phyloP scores from a whole-genome alignment of 148 eudicot species.

The Vaccinium myrtillus region DNA sequence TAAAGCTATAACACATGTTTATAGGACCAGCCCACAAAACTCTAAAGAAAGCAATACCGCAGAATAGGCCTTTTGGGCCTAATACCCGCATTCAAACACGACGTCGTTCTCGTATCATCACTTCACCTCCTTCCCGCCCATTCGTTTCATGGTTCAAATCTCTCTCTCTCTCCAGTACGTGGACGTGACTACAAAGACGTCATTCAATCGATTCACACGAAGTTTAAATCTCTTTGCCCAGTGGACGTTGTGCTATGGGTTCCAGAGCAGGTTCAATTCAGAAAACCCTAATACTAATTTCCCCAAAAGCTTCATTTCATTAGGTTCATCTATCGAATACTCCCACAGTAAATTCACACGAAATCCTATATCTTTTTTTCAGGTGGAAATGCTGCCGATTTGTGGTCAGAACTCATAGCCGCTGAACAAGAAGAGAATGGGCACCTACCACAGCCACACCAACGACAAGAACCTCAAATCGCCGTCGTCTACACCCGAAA shows the following conservation, averaged over 20 bases:
- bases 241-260: background rate
- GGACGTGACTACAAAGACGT: background rate
- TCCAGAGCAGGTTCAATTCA: constrained; percentile 8
- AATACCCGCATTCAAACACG: background rate
- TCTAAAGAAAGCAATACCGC: background rate
- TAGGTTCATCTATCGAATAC: background rate
- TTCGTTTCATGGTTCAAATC: background rate
- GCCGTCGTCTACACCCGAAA: constrained; percentile 42
- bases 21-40: no score
- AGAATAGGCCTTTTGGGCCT: background rate
- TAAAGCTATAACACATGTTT: no score
- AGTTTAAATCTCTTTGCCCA: background rate
- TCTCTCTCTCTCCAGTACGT: background rate
- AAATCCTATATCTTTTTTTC: background rate
- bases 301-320: no score
- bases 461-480: constrained; percentile 30
- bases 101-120: background rate
- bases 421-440: constrained; percentile 32
- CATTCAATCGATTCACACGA: background rate
- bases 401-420: constrained; percentile 56
- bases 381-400: constrained; percentile 31
- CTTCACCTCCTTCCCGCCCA: background rate
- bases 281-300: background rate
- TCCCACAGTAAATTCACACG: background rate
- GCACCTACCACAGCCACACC: background rate